These are phyloP conservation scores for Nicotiana rustica DNA, from an alignment of 305 asterid species.

Conservation along the genomic window DNA sequence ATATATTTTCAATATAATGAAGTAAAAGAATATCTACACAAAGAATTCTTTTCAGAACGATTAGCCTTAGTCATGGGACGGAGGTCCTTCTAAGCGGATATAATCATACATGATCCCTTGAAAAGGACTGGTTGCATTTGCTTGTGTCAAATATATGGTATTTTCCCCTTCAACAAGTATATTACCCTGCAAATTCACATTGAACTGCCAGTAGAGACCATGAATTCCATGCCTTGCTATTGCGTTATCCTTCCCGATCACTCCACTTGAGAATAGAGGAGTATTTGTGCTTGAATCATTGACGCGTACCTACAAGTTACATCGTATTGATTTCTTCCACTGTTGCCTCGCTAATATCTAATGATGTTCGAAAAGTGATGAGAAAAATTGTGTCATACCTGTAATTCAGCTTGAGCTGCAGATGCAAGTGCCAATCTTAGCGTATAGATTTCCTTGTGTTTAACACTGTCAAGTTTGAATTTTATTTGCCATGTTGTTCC, in stretches of 20 bases:
- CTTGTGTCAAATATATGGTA: conserved; percentile 60
- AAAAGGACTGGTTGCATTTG: conserved; percentile 52
- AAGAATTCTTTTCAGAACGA: neutral
- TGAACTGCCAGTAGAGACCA: conserved; percentile 50
- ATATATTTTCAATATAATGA: neutral
- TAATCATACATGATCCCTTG: conserved; percentile 70
- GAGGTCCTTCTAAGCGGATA: conserved; percentile 59
- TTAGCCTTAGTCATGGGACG: neutral
- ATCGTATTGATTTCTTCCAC: neutral
- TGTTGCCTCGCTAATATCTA: neutral
- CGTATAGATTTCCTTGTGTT: conserved; percentile 51
- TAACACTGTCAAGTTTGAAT: conserved; percentile 50
- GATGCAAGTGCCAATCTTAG: conserved; percentile 77
- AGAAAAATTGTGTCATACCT: conserved; percentile 9
- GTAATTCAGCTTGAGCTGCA: conserved; percentile 41
- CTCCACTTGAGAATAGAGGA: conserved; percentile 53
- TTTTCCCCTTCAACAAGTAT: conserved; percentile 46
- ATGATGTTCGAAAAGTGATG: neutral
- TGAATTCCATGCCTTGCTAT: conserved; percentile 59
- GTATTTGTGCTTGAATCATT: conserved; percentile 51
- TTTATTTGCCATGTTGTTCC: conserved; percentile 81
- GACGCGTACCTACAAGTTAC: conserved; percentile 53
- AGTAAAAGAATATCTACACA: neutral
- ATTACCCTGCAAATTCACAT: conserved; percentile 37
- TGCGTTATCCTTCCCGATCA: conserved; percentile 49